Evolutionary conservation across 257 asterid species (phyloP).

Genomic region (Forsythia suspensa): DNA sequence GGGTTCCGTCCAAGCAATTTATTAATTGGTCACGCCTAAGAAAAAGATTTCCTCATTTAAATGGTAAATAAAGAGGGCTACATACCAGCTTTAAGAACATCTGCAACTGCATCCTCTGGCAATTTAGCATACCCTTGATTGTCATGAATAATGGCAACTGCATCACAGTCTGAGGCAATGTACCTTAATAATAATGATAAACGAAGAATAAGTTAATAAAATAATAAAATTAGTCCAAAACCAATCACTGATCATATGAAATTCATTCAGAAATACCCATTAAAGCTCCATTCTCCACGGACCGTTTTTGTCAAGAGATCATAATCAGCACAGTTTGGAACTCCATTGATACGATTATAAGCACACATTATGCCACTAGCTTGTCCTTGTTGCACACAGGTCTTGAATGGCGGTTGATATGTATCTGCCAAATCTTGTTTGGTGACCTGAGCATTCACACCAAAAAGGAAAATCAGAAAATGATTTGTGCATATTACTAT

Average conservation of each 20-base stretch:
- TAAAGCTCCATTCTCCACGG: slow-evolving; percentile 69
- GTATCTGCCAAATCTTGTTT: slow-evolving; percentile 75
- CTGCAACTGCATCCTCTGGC: slow-evolving; percentile 81
- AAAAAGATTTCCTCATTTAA: neutral
- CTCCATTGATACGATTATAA: slow-evolving; percentile 65
- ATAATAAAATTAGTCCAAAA: neutral
- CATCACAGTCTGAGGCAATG: slow-evolving; percentile 73
- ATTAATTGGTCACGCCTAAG: no score
- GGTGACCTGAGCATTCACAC: slow-evolving; percentile 40
- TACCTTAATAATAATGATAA: slow-evolving; percentile 38
- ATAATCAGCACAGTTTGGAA: slow-evolving; percentile 65
- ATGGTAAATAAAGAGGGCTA: neutral
- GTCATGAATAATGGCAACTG: slow-evolving; percentile 50
- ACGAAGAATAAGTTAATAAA: neutral
- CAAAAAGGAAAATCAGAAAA: neutral
- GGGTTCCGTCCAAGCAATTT: no score
- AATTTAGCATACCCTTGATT: slow-evolving; percentile 53
- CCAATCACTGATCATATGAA: neutral
- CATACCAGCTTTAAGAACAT: slow-evolving; percentile 70
- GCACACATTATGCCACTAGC: slow-evolving; percentile 78
- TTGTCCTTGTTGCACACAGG: slow-evolving; percentile 55
- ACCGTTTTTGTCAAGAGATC: slow-evolving; percentile 51
- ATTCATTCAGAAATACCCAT: slow-evolving; percentile 40
- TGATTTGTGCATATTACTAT: neutral
- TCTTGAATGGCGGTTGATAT: slow-evolving; percentile 69